Evolutionary conservation across 805 yeast species (phyloP).

Genomic region (Myxozyma sirexii): DNA sequence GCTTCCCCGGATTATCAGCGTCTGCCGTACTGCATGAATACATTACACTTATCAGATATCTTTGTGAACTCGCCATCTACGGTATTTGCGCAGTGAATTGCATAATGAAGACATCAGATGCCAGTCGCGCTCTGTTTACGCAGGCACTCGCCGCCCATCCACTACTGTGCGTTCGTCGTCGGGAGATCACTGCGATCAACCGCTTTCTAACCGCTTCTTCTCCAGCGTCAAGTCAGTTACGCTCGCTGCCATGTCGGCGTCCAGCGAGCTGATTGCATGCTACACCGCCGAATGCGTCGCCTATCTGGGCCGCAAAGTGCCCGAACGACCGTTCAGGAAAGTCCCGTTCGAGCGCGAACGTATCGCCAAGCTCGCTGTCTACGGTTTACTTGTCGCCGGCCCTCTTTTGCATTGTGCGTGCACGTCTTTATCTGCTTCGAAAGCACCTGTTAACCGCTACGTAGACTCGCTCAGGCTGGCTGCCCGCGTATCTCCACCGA

Average conservation of each 20-base stretch:
- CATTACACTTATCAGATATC: no score
- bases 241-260: slow-evolving; percentile 2
- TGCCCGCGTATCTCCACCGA: not conserved
- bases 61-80: no score
- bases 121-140: not conserved
- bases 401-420: slow-evolving; percentile 16
- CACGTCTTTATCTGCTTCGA: not conserved
- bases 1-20: not conserved
- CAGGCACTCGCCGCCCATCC: not conserved
- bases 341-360: slow-evolving; percentile 1
- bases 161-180: not conserved
- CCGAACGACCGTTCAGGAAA: not conserved
- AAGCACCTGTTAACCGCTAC: not conserved
- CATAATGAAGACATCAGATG: not conserved
- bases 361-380: slow-evolving; percentile 6
- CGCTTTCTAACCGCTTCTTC: no score
- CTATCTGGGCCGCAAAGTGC: not conserved
- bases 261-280: slow-evolving; percentile 10
- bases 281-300: slow-evolving; percentile 8
- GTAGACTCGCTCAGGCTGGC: slow-evolving; percentile 4
- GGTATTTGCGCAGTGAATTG: not conserved
- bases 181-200: not conserved
- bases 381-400: slow-evolving; percentile 17
- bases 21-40: no score
- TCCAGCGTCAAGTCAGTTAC: slow-evolving; percentile 6